phyloP scores from a whole-genome alignment of 106 monocot species.

The Platanthera zijinensis region DNA sequence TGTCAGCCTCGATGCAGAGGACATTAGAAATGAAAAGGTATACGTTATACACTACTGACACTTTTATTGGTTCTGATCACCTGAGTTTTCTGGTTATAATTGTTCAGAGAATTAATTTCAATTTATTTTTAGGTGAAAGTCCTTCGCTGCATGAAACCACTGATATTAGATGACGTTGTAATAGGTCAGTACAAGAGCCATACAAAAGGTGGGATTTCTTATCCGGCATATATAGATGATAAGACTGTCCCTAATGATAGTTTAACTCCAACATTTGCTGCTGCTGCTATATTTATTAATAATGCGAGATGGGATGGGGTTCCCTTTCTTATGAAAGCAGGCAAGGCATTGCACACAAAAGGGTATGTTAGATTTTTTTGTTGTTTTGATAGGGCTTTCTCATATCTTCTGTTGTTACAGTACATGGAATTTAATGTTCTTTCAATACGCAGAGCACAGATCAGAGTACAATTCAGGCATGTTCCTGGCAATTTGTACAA shows the following conservation, averaged over 20 bases:
- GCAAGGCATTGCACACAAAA: slow-evolving; percentile 70
- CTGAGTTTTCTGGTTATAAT: background rate
- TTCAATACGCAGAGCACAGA: slow-evolving; percentile 58
- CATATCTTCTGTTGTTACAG: background rate
- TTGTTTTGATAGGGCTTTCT: background rate
- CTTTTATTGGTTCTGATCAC: background rate
- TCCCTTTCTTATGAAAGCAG: slow-evolving; percentile 94
- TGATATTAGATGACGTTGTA: slow-evolving; percentile 68
- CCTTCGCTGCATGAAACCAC: slow-evolving; percentile 71
- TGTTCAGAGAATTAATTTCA: background rate
- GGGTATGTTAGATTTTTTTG: slow-evolving; percentile 24
- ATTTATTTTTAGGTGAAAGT: slow-evolving; percentile 70
- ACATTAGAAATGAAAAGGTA: slow-evolving; percentile 95
- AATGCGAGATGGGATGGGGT: slow-evolving; percentile 98
- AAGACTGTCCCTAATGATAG: slow-evolving; percentile 72
- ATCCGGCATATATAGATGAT: slow-evolving; percentile 72
- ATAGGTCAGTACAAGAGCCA: slow-evolving; percentile 86
- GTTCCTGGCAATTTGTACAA: slow-evolving; percentile 91
- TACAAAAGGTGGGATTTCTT: slow-evolving; percentile 55
- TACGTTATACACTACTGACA: background rate
- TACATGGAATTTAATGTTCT: slow-evolving; percentile 2
- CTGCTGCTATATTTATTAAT: slow-evolving; percentile 82
- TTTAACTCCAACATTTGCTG: slow-evolving; percentile 86
- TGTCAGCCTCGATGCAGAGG: slow-evolving; percentile 86
- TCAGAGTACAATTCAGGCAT: slow-evolving; percentile 90